Evolutionary conservation across 495 filamentous ascomycete species (phyloP).

Genomic region (Penicillium psychrofluorescens): DNA sequence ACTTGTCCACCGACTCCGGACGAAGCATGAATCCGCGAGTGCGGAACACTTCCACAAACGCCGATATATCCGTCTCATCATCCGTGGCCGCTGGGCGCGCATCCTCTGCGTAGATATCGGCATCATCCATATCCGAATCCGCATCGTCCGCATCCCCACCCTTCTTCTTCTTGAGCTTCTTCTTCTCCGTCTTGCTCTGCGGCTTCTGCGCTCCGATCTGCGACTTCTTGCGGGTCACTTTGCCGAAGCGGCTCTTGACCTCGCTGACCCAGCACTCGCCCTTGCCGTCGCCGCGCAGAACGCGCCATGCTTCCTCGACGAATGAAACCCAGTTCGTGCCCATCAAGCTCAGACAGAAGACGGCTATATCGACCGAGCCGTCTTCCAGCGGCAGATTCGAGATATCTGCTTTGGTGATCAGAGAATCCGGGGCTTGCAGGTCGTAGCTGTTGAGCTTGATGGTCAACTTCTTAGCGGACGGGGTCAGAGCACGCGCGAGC

Average conservation of each 20-base stretch:
- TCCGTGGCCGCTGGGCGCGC: conserved; percentile 23
- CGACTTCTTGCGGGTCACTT: conserved; percentile 48
- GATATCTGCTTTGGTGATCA: conserved; percentile 84
- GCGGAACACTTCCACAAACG: conserved; percentile 76
- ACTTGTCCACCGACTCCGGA: conserved; percentile 60
- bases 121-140: conserved; percentile 37
- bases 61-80: conserved; percentile 76
- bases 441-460: conserved; percentile 64
- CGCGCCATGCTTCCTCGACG: conserved; percentile 86
- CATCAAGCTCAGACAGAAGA: conserved; percentile 96
- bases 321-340: conserved; percentile 97
- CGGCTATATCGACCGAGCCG: conserved; percentile 68
- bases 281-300: conserved; percentile 69
- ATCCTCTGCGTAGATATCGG: conserved; percentile 42
- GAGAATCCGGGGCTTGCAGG: conserved; percentile 53
- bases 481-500: conserved; percentile 55
- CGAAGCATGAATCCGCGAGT: conserved; percentile 71
- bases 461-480: conserved; percentile 51
- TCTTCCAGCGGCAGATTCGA: conserved; percentile 69
- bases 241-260: conserved; percentile 85
- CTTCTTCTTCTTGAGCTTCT: conserved; percentile 36
- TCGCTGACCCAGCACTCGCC: conserved; percentile 96
- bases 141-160: conserved; percentile 21
- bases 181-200: conserved; percentile 48
- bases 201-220: conserved; percentile 58